Conservation (phyloP, 1,139 yeast genomes). For the Citeromyces siamensis region DNA sequence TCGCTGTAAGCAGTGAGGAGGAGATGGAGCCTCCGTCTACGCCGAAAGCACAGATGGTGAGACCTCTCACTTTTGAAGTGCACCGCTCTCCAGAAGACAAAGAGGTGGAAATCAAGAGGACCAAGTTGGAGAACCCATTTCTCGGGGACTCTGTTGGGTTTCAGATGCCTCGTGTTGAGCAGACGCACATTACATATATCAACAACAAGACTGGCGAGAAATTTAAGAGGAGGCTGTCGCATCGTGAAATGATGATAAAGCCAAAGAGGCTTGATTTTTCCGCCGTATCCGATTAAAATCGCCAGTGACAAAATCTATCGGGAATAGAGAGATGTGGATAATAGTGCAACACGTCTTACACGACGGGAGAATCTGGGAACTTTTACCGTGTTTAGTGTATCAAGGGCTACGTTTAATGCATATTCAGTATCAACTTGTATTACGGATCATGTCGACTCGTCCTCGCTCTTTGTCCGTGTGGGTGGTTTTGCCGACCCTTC, state of each 20-base stretch:
- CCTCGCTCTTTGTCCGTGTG: not conserved
- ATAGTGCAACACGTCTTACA: no score
- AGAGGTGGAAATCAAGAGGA: slow-evolving; percentile 11
- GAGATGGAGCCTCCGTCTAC: slow-evolving; percentile 9
- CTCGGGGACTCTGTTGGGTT: slow-evolving; percentile 4
- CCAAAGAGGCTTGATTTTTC: slow-evolving; percentile 23
- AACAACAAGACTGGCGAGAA: slow-evolving; percentile 13
- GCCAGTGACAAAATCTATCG: not conserved
- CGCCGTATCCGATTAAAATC: not conserved
- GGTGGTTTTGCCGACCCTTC: not conserved
- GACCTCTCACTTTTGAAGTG: not conserved
- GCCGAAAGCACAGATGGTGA: not conserved
- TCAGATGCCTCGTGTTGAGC: not conserved
- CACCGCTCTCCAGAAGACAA: not conserved
- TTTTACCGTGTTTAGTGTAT: slow-evolving; percentile 1
- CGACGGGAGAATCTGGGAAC: no score
- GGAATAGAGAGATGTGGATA: no score
- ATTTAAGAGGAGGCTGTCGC: slow-evolving; percentile 10
- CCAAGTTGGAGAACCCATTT: slow-evolving; percentile 14
- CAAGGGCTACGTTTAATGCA: no score
- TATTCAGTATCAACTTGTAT: not conserved
- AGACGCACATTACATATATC: slow-evolving; percentile 12
- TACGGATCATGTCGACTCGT: not conserved
- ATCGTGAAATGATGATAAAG: slow-evolving; percentile 14
- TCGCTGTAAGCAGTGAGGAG: slow-evolving; percentile 10